Base-by-base conservation (phyloP, 2,329 filamentous ascomycete species). In the Cryphonectria nitschkei region DNA sequence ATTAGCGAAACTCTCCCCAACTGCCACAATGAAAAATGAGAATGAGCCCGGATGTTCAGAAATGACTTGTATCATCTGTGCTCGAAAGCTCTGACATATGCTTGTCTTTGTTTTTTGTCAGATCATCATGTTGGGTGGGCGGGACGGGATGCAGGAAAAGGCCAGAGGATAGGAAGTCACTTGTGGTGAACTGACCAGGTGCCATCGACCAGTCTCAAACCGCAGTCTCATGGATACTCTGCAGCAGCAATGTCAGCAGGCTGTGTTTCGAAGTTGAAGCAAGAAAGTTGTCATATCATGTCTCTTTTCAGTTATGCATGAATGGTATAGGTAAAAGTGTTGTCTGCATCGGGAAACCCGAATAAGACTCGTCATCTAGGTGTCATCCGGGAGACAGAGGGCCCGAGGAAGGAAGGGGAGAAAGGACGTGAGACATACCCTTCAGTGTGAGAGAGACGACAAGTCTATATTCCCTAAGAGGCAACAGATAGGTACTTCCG, bases 41-140 rank as follows among this genome's bases (percentile, higher is more conserved):
- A 52, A 37, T 52, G 62, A 71, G 66, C 66, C 63, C 43, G 56
- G 50, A 54, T 39, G 67, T 73, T 84, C 83, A 84, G 83, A 82
- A 77, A 82, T 77, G 79, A 84, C 81, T 77, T 68, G 74, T 82
- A 76, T 88, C 87, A 79, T 86, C 82, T 79, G 78, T 73, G 84
- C 84, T 80, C 80, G 80, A 74, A 84, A 86, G 89, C 94, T 97
- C 91, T 87, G 94, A 97, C 93, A 97, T 97, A 97, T 97, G 93
- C 93, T 97, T 97, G 94, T 97, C 93, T 90, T 58, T 62, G 91
- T 84, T 82, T 85, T 88, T 87, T 85, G 86, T 88, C 91, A 86
- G 81, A 87, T 96, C 93, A 96, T 96, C 93, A 96, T 89, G 77
- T 78, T 76, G 82, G 65, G 50, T 32, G 39, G 56, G 65, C 56